Evolutionary conservation across 768 basidiomycete genomes (phyloP), one percentile per base, ranked within the genome.

Genomic region (Daedalea quercina): DNA sequence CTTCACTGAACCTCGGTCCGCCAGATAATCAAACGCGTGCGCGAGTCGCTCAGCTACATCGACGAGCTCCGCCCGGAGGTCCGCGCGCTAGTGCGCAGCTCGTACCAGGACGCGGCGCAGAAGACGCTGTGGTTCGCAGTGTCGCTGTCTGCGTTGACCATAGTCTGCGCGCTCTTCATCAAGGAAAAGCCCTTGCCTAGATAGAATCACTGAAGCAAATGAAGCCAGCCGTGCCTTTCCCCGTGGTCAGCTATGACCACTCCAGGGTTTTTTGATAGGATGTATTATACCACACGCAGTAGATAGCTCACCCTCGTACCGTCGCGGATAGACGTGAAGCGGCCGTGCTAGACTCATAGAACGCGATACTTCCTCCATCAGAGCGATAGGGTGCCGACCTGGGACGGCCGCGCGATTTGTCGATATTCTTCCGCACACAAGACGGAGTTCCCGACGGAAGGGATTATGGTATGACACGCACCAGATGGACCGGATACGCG

Each of bases 141-240:
- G 12, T 61, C 57, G 3, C 63, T 80, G 65, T 73, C 74, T 2
- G 65, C 61, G 1, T 67, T 68, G 35, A 71, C 75, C 0, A 59
- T 77, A 9, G n/a, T 79, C 8, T 69, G 74, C 1, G 74, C 78
- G 1, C 47, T 74, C 4, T 82, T 78, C 54, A 78, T 84, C 40
- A 78, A 73, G 50, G 81, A 81, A 60, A 78, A 75, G 60, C 59
- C 70, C 1, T 54, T 73, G 24, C 46, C 60, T 19, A 53, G 58
- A 12, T 65, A 54, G 48, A 51, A 22, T 35, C 9, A 35, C 34
- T 35, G 9, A 17, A 8, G 34, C 8, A 35, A 35, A 17, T 17
- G 34, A n/a, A n/a, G n/a, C n/a, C n/a, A n/a, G n/a, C n/a, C n/a
- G n/a, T n/a, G n/a, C n/a, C n/a, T n/a, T n/a, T 31, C 28, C 28